phyloP scores from a whole-genome alignment of 2,329 filamentous ascomycete genomes.

The Aspergillus vadensis region DNA sequence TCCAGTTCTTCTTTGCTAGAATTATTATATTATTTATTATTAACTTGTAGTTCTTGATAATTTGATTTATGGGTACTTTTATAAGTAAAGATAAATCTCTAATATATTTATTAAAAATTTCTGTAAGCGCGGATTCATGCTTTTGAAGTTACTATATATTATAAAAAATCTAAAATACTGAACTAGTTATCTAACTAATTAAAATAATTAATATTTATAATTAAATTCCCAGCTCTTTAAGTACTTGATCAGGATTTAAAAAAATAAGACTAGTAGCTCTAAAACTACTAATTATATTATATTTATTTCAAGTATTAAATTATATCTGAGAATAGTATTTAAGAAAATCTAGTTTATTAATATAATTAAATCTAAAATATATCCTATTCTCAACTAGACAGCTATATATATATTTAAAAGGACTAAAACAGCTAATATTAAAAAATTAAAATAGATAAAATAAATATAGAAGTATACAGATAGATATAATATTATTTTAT shows the following conservation, averaged over 20 bases:
- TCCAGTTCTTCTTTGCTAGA: no score
- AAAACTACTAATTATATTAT: background rate
- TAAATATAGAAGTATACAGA: background rate
- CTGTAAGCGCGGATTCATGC: background rate
- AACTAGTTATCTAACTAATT: background rate
- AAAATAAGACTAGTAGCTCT: background rate
- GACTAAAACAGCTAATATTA: background rate
- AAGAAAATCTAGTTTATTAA: background rate
- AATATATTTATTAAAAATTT: background rate
- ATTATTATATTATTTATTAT: no score
- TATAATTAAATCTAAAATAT: background rate
- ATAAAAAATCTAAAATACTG: background rate
- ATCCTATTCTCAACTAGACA: background rate
- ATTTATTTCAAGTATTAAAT: background rate
- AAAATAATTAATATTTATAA: background rate
- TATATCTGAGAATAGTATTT: background rate
- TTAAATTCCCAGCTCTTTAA: background rate
- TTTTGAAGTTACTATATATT: background rate
- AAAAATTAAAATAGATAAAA: conserved; percentile 1
- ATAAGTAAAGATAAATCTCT: background rate
- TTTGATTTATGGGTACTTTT: background rate
- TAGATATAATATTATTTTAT: background rate
- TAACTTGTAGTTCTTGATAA: background rate
- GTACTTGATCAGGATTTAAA: background rate
- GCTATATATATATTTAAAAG: background rate